Conservation (phyloP, 2,329 filamentous ascomycete species). For the Septoria linicola region DNA sequence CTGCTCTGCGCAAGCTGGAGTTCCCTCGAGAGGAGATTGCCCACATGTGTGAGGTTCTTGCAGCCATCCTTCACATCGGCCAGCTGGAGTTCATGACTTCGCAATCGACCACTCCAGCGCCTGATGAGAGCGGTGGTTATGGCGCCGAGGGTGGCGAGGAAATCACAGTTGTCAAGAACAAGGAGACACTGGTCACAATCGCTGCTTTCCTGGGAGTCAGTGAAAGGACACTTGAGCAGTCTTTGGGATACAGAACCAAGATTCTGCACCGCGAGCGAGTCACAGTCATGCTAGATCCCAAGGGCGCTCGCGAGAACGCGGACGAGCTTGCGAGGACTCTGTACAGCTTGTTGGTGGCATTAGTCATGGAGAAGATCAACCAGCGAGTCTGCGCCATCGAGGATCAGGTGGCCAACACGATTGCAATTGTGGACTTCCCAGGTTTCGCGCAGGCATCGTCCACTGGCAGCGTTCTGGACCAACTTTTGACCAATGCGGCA, state of each 20-base stretch:
- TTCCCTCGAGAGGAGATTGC: slow-evolving; percentile 92
- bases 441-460: slow-evolving; percentile 84
- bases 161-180: slow-evolving; percentile 87
- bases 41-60: slow-evolving; percentile 92
- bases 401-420: slow-evolving; percentile 85
- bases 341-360: slow-evolving; percentile 90
- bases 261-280: slow-evolving; percentile 94
- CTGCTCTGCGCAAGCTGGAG: slow-evolving; percentile 86
- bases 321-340: slow-evolving; percentile 91
- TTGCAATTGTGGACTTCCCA: slow-evolving; percentile 94
- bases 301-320: slow-evolving; percentile 84
- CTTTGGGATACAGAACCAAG: slow-evolving; percentile 93
- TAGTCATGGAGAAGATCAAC: slow-evolving; percentile 90
- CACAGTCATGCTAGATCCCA: slow-evolving; percentile 96
- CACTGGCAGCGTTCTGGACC: slow-evolving; percentile 82
- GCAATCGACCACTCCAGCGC: slow-evolving; percentile 72
- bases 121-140: slow-evolving; percentile 92
- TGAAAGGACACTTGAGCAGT: slow-evolving; percentile 77
- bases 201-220: slow-evolving; percentile 93
- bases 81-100: slow-evolving; percentile 90
- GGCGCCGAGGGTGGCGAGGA: slow-evolving; percentile 90
- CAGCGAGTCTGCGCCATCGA: slow-evolving; percentile 83
- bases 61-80: slow-evolving; percentile 92
- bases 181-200: slow-evolving; percentile 79
- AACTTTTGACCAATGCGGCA: slow-evolving; percentile 91